Evolutionary conservation across 345 rosid species (phyloP).

Genomic region (Rhodamnia rubescens): DNA sequence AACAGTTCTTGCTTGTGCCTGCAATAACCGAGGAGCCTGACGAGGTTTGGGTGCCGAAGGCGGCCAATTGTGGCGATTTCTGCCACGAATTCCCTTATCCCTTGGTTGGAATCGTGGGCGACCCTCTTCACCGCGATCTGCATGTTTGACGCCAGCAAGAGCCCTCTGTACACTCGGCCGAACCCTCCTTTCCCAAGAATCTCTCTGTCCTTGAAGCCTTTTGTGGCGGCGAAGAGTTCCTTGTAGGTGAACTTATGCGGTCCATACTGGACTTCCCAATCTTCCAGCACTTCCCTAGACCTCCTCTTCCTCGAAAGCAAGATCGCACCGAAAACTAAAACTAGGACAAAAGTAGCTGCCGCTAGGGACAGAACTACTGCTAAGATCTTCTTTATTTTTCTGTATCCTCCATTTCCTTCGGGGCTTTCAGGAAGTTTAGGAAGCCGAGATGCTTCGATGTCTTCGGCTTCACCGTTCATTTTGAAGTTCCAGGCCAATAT

Average conservation of each 20-base stretch:
- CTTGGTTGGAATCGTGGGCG: slow-evolving; percentile 15
- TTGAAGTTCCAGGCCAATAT: not conserved
- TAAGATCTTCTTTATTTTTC: not conserved
- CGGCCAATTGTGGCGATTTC: slow-evolving; percentile 24
- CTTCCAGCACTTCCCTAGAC: not conserved
- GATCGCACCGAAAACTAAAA: not conserved
- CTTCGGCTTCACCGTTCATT: not conserved
- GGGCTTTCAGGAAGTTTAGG: not conserved
- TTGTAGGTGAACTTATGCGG: slow-evolving; percentile 17
- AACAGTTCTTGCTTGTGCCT: not conserved
- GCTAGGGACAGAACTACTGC: not conserved
- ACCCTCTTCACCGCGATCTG: not conserved
- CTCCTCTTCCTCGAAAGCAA: not conserved
- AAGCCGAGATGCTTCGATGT: not conserved
- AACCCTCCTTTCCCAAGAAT: slow-evolving; percentile 26
- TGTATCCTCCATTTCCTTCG: not conserved
- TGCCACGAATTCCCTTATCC: slow-evolving; percentile 21
- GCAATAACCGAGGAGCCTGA: not conserved
- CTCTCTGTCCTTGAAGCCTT: not conserved
- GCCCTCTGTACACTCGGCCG: slow-evolving; percentile 22
- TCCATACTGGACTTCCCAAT: not conserved
- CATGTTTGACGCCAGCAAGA: not conserved
- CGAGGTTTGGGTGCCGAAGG: slow-evolving; percentile 10
- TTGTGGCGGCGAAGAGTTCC: slow-evolving; percentile 15
- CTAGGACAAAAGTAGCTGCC: not conserved